Percentiles rank a stretch among this genome's conserved stretches.
Evolutionary conservation across 1,139 yeast species (phyloP).

Genomic region (Suhomyces wounanorum): DNA sequence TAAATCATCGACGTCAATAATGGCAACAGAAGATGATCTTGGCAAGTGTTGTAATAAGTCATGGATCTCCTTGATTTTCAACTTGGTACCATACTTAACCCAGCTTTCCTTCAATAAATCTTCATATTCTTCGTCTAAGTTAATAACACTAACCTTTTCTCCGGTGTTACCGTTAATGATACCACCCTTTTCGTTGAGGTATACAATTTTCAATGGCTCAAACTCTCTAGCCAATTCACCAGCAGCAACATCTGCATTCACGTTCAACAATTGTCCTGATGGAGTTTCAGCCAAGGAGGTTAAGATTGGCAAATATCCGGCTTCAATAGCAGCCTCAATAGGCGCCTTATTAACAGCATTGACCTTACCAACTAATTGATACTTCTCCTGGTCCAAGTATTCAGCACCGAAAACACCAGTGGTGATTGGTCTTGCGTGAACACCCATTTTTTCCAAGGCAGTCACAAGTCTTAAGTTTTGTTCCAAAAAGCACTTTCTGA

Average conservation of each 20-base stretch:
- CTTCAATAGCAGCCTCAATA: slow-evolving; percentile 90
- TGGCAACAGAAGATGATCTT: slow-evolving; percentile 96
- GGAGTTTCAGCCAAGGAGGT: slow-evolving; percentile 96
- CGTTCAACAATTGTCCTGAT: slow-evolving; percentile 94
- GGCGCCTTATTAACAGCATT: slow-evolving; percentile 85
- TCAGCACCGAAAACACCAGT: slow-evolving; percentile 97
- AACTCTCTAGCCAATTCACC: slow-evolving; percentile 96
- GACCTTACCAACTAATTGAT: slow-evolving; percentile 90
- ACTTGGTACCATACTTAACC: slow-evolving; percentile 98
- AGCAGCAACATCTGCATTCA: slow-evolving; percentile 98
- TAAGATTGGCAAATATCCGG: slow-evolving; percentile 94
- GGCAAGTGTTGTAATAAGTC: slow-evolving; percentile 93
- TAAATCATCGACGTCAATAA: slow-evolving; percentile 89
- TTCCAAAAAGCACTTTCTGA: slow-evolving; percentile 90
- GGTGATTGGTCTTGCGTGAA: slow-evolving; percentile 96
- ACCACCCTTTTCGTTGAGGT: slow-evolving; percentile 97
- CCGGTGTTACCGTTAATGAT: slow-evolving; percentile 90
- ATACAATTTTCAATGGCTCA: slow-evolving; percentile 95
- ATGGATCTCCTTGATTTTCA: slow-evolving; percentile 93
- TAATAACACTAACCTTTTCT: slow-evolving; percentile 85
- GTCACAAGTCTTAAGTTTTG: slow-evolving; percentile 94
- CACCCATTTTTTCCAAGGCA: slow-evolving; percentile 94
- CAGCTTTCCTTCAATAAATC: slow-evolving; percentile 88
- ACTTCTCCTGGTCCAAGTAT: slow-evolving; percentile 85
- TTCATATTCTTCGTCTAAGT: slow-evolving; percentile 94